Conservation (phyloP, 2,329 filamentous ascomycete species). For the Colletotrichum orbiculare region DNA sequence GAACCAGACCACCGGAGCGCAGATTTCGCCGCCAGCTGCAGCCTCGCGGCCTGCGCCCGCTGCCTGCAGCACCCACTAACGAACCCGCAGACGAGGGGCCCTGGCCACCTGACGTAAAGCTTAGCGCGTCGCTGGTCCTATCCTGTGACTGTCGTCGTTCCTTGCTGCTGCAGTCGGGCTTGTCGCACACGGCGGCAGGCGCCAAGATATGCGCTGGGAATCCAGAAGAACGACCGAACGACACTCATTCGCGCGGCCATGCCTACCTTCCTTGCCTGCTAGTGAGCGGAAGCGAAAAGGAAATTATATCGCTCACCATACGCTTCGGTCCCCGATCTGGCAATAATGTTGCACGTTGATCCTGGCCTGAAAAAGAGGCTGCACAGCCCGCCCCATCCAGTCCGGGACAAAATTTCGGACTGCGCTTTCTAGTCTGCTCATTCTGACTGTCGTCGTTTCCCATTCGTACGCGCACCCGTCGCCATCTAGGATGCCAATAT, state of each 20-base stretch:
- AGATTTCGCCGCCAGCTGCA: not conserved
- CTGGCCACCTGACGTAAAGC: slow-evolving; percentile 17
- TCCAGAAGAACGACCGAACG: slow-evolving; percentile 21
- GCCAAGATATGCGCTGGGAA: slow-evolving; percentile 25
- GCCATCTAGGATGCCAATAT: not conserved
- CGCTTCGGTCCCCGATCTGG: slow-evolving; percentile 3
- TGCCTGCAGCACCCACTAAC: not conserved
- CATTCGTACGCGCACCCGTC: not conserved
- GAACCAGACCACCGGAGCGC: slow-evolving; percentile 1
- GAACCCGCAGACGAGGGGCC: not conserved
- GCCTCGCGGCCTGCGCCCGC: slow-evolving; percentile 1
- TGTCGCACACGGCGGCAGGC: slow-evolving; percentile 8
- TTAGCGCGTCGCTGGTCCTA: slow-evolving; percentile 5
- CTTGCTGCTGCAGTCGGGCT: not conserved
- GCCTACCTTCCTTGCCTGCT: too few species aligned
- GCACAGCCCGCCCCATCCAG: not conserved
- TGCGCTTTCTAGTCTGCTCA: not conserved
- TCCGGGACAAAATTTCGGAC: not conserved
- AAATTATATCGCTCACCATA: slow-evolving; percentile 29
- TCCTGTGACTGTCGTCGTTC: too few species aligned
- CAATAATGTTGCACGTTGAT: not conserved
- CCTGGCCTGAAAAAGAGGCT: too few species aligned
- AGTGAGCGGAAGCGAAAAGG: not conserved
- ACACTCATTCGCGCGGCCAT: not conserved
- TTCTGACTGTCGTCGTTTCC: not conserved